phyloP scores from a whole-genome alignment of 164 flowering plant genomes.

The Protea cynaroides region DNA sequence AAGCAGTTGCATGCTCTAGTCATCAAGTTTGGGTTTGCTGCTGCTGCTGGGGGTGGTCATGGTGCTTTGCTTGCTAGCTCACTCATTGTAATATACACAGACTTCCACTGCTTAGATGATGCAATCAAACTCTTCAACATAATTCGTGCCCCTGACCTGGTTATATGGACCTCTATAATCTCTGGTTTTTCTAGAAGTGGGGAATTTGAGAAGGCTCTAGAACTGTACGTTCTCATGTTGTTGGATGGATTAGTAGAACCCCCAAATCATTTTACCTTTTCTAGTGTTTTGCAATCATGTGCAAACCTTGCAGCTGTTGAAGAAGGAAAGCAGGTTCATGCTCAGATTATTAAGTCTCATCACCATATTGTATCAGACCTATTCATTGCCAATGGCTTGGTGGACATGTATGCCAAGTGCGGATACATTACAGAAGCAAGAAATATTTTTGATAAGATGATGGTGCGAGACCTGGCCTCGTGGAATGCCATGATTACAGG shows the following conservation, averaged over 20 bases:
- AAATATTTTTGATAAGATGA: constrained; percentile 18
- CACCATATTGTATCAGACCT: constrained; percentile 5
- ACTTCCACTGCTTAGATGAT: constrained; percentile 14
- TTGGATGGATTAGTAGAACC: constrained; percentile 10
- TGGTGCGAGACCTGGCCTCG: constrained; percentile 16
- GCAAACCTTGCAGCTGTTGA: constrained; percentile 19
- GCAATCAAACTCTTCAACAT: constrained; percentile 14
- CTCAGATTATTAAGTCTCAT: constrained; percentile 21
- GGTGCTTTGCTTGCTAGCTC: constrained; percentile 16
- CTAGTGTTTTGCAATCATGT: constrained; percentile 20
- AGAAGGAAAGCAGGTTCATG: constrained; percentile 30
- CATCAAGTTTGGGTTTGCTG: constrained; percentile 19
- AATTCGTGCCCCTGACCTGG: constrained; percentile 15
- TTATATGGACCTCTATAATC: constrained; percentile 23
- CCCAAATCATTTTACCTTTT: constrained; percentile 23
- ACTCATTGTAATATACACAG: constrained; percentile 17
- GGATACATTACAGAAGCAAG: constrained; percentile 23
- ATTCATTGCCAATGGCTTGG: constrained; percentile 15
- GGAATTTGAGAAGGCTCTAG: constrained; percentile 15
- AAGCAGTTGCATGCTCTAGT: constrained; percentile 26
- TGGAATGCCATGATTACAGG: constrained; percentile 29
- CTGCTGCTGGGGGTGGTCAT: background rate
- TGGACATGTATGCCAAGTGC: constrained; percentile 25
- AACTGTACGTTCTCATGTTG: constrained; percentile 18
- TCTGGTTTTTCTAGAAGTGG: constrained; percentile 20